Evolutionary conservation across 495 filamentous ascomycete genomes (phyloP).

Genomic region (Cercophora scortea): DNA sequence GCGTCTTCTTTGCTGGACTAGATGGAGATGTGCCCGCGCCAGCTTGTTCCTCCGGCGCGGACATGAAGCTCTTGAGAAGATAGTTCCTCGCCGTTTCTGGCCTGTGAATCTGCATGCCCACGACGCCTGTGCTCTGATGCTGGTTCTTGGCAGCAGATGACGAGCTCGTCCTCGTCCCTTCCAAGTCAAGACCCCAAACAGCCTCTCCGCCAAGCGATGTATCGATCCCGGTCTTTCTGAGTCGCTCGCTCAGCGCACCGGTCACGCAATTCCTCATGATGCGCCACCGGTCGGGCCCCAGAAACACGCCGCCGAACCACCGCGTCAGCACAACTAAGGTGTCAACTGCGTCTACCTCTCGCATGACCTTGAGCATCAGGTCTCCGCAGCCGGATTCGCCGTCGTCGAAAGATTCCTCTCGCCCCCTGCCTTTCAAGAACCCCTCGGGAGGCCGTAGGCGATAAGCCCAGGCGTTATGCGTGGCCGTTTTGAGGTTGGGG

Average conservation of each 20-base stretch:
- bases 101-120: slow-evolving; percentile 56
- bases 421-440: slow-evolving; percentile 30
- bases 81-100: slow-evolving; percentile 56
- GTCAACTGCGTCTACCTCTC: slow-evolving; percentile 70
- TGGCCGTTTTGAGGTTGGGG: slow-evolving; percentile 35
- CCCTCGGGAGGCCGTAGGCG: slow-evolving; percentile 16
- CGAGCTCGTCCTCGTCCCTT: slow-evolving; percentile 43
- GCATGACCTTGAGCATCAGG: slow-evolving; percentile 70
- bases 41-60: slow-evolving; percentile 9
- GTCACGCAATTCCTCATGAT: slow-evolving; percentile 44
- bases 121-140: slow-evolving; percentile 14
- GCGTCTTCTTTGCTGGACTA: slow-evolving; percentile 8
- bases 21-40: background rate
- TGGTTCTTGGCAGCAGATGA: slow-evolving; percentile 4
- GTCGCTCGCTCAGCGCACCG: slow-evolving; percentile 37
- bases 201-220: slow-evolving; percentile 40
- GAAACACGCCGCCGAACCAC: slow-evolving; percentile 84
- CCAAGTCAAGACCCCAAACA: slow-evolving; percentile 74
- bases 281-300: slow-evolving; percentile 73
- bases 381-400: slow-evolving; percentile 84
- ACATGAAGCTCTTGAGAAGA: slow-evolving; percentile 53
- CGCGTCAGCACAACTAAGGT: slow-evolving; percentile 82
- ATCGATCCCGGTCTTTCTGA: slow-evolving; percentile 32
- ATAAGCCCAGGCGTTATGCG: slow-evolving; percentile 50
- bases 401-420: slow-evolving; percentile 86